Percentiles rank a stretch among this genome's conserved stretches.
Conservation (phyloP, 108 stramenopile genomes). For the Parietichytrium sp. region DNA sequence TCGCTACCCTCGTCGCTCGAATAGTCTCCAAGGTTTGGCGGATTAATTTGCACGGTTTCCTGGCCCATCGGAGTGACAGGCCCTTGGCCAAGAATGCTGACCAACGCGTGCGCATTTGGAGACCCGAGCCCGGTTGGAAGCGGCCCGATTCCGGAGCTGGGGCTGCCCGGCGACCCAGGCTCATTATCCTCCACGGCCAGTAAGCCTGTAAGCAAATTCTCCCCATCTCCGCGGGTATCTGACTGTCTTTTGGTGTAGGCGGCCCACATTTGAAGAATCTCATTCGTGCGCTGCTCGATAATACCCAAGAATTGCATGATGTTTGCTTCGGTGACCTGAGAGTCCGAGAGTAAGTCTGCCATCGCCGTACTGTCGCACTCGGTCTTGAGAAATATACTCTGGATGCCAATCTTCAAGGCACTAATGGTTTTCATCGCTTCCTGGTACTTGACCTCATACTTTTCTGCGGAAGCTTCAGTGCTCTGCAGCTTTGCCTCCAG, state of each 20-base stretch:
- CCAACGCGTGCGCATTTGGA: constrained; percentile 6
- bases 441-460: constrained; percentile 66
- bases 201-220: not conserved
- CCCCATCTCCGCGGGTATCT: not conserved
- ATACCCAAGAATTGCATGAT: constrained; percentile 74
- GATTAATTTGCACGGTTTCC: constrained; percentile 66
- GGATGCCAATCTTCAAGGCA: constrained; percentile 67
- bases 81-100: constrained; percentile 55
- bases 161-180: constrained; percentile 47
- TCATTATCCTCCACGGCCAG: not conserved
- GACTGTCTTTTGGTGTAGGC: not conserved
- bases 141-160: constrained; percentile 16
- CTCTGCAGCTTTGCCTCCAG: constrained; percentile 63
- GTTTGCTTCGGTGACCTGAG: constrained; percentile 69
- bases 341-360: constrained; percentile 55
- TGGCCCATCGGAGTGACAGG: constrained; percentile 58
- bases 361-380: constrained; percentile 26
- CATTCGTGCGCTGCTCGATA: constrained; percentile 70
- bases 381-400: constrained; percentile 45
- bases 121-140: not conserved
- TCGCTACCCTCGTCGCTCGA: constrained; percentile 64
- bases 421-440: constrained; percentile 61
- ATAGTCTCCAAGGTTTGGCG: constrained; percentile 75
- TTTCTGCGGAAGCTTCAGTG: constrained; percentile 62
- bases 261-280: constrained; percentile 51